phyloP scores from a whole-genome alignment of 176 grass and related monocot genomes.

The barley (Hordeum vulgare) region MorexV3_pseudomolecules_assembly NC_058521.1:16471260-16471759 shows the following conservation, averaged over 20 bases:
- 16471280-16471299: not conserved
- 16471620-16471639: too few relatives aligned
- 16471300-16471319: slow-evolving; percentile 7
- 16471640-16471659: not conserved
- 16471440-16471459: not conserved
- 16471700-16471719: not conserved
- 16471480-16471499: not conserved
- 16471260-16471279: not conserved
- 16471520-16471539: slow-evolving; percentile 2
- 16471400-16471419: not conserved
- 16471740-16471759: not conserved
- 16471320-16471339: slow-evolving; percentile 11
- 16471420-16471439: not conserved
- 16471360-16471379: not conserved
- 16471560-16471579: not conserved
- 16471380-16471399: not conserved
- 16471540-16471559: not conserved
- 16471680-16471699: not conserved
- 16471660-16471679: too few relatives aligned
- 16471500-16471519: not conserved
- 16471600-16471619: not conserved
- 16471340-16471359: not conserved
- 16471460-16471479: not conserved
- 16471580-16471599: not conserved
- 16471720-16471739: not conserved